These are phyloP conservation scores for Claviceps sp. DNA, from an alignment of 2,329 filamentous ascomycete species.

Conservation along the genomic window DNA sequence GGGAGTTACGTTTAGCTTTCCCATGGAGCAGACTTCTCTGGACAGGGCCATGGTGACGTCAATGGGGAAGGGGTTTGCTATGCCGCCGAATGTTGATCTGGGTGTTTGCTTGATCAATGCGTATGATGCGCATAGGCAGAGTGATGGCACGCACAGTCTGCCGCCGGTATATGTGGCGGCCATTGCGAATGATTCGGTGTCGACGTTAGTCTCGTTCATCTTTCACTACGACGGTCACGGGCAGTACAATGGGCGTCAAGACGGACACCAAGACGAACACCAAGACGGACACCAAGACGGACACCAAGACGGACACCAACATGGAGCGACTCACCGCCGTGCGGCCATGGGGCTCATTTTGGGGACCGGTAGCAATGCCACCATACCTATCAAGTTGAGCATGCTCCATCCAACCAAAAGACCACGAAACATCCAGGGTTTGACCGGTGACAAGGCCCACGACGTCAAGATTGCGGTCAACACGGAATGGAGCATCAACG, in stretches of 20 bases:
- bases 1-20: slow-evolving; percentile 59
- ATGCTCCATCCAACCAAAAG: slow-evolving; percentile 51
- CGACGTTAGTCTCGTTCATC: slow-evolving; percentile 64
- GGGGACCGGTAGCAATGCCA: slow-evolving; percentile 71
- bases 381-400: slow-evolving; percentile 54
- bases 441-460: slow-evolving; percentile 30
- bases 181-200: slow-evolving; percentile 71
- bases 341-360: slow-evolving; percentile 72
- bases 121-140: slow-evolving; percentile 38
- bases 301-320: no score
- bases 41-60: slow-evolving; percentile 50
- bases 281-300: no score
- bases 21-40: slow-evolving; percentile 51
- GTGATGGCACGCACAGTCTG: slow-evolving; percentile 37
- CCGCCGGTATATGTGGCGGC: slow-evolving; percentile 52
- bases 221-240: slow-evolving; percentile 45
- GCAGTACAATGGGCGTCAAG: no score
- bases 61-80: slow-evolving; percentile 59
- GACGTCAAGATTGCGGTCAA: slow-evolving; percentile 63
- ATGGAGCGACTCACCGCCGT: slow-evolving; percentile 40
- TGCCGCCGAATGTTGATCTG: slow-evolving; percentile 46
- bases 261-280: no score
- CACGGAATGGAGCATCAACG: slow-evolving; percentile 74
- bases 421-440: slow-evolving; percentile 33
- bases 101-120: slow-evolving; percentile 44